Base-by-base conservation (phyloP, 495 filamentous ascomycete genomes). In the Ramalina peruviana region DNA sequence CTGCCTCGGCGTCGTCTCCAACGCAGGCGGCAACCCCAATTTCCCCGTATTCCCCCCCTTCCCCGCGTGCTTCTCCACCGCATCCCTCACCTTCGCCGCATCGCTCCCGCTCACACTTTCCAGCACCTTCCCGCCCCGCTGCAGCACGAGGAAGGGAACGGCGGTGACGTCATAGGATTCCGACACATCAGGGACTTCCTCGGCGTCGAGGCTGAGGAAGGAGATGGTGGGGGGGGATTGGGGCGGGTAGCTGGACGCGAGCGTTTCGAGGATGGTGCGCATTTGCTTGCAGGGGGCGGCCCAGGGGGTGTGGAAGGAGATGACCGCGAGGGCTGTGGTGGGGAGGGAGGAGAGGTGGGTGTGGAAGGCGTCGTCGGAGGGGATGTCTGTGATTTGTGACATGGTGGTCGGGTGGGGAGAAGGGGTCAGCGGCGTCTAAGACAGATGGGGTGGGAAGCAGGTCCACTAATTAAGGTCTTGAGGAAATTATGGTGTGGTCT, bases 301-400 rank as follows among this genome's bases (percentile, higher is more conserved):
- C 92, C 93, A 97, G 58, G 88, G 83, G 0, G 93, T 85, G 67
- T 95, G 82, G 71, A 97, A 97, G 63, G 88, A 94, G 58, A 95
- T 75, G 57, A 94, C 77, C 43, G 85, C 67, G 36, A 94, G 76
- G 11, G 83, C 73, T 6, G 79, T 72, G 4, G 80, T 57, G 0
- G 85, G 76, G 15, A 89, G 73, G 17, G 79, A 70, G 43, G 72
- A 64, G 49, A 85, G 62, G 61, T 83, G 72, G 33, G 73, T 57
- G 36, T 73, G 63, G 76, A 92, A 97, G 55, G 75, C 76, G 50
- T 72, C 66, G 51, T 83, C 78, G 48, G 71, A 74, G 43, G 69
- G 73, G 68, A 95, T 85, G 64, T 88, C 83, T 54, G 70, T 73
- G 58, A 95, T 72, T 20, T 72, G 74, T 54, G 83, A 85, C 84